Evolutionary conservation across 257 asterid genomes (phyloP), one percentile per base, ranked within the genome.

Genomic region (Galeopsis tetrahit): DNA sequence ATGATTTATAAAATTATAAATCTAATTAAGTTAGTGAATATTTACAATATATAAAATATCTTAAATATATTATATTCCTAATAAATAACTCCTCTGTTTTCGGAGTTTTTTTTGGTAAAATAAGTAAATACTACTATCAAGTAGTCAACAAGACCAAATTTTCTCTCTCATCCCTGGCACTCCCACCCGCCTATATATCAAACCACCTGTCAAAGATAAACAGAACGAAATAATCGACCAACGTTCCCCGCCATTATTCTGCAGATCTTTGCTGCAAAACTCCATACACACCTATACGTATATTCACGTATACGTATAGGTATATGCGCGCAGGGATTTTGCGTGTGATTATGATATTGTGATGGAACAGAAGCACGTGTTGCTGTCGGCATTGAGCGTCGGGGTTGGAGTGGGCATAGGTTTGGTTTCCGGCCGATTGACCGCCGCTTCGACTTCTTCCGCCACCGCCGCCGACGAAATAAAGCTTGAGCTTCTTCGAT

Each of bases 401-500:
- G 98, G 98, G 43, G 85, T 93, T 0, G 98, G 98, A 51, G 91
- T 95, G 28, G 99, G 99, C 43, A 83, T 90, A 33, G 97, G 99
- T 0, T 76, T 95, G 78, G 97, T 83, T 17, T 88, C 97, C 32
- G 79, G 87, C 48, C 73, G 80, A 82, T 90, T 96, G 97, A 75
- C 81, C 10, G 82, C 82, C 8, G 78, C 63, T 66, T 76, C 81
- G 43, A 11, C 59, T n/a, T 70, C 59, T 42, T 57, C 81, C n/a
- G 71, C 81, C 34, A 70, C 77, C 2, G 90, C 84, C 10, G 92
- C 49, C 17, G 78, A 90, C 58, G 86, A 78, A 66, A 83, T 95
- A 2, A 81, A 87, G 81, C 77, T 42, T 62, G 99, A 95, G 86
- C 90, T 95, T 68, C 82, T 83, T 17, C 73, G 87, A 56, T 81